phyloP scores from a whole-genome alignment of 2,329 filamentous ascomycete genomes.

The Colletotrichum destructivum region DNA sequence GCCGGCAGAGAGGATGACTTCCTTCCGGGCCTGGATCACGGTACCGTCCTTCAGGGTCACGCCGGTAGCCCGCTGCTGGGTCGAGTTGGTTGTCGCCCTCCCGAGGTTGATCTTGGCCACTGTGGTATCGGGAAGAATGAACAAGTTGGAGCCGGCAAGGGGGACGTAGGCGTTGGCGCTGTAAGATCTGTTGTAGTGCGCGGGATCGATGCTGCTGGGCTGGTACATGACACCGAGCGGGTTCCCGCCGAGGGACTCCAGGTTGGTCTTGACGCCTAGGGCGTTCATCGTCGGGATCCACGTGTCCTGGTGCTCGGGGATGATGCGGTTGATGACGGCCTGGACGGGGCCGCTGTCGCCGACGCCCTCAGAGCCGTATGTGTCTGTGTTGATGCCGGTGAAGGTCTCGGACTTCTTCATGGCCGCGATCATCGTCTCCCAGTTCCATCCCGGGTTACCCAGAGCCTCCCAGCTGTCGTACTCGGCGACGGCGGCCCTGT shows the following conservation, averaged over 20 bases:
- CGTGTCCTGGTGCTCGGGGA: constrained; percentile 58
- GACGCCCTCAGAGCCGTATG: constrained; percentile 43
- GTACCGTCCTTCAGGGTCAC: constrained; percentile 48
- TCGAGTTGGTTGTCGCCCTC: constrained; percentile 36
- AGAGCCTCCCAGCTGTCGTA: constrained; percentile 54
- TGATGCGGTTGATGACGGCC: constrained; percentile 56
- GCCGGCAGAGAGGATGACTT: constrained; percentile 58
- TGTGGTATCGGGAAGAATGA: constrained; percentile 53
- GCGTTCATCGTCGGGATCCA: constrained; percentile 62
- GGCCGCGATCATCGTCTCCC: constrained; percentile 53
- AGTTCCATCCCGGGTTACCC: constrained; percentile 55
- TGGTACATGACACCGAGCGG: constrained; percentile 66
- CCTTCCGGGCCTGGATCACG: constrained; percentile 47
- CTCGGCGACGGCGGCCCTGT: constrained; percentile 49
- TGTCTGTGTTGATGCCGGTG: constrained; percentile 44
- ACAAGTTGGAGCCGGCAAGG: constrained; percentile 59
- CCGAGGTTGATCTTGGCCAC: constrained; percentile 57
- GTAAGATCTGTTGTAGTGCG: constrained; percentile 65
- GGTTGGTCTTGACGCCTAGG: constrained; percentile 57
- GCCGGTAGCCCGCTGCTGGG: constrained; percentile 41
- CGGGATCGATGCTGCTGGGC: constrained; percentile 63
- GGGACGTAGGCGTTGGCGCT: constrained; percentile 60
- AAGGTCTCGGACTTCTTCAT: constrained; percentile 51
- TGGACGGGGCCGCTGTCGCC: constrained; percentile 47
- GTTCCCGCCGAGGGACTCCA: constrained; percentile 65